A percentile compares a stretch with the other conserved stretches of the same genome.
These are phyloP conservation scores for Acrasis kona DNA, from an alignment of 78 protist genomes.

Conservation along the genomic window DNA sequence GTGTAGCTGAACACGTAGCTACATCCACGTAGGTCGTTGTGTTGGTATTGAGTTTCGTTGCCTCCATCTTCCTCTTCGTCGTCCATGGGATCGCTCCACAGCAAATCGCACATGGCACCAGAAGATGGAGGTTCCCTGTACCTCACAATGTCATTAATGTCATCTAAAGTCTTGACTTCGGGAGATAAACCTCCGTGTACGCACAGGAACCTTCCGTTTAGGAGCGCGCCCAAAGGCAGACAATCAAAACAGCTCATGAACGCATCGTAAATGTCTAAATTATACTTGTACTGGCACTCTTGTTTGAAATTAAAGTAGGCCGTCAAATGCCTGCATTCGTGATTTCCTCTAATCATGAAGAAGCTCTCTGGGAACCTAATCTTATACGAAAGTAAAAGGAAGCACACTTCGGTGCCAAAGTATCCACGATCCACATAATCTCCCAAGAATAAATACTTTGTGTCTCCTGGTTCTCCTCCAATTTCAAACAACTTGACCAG, in stretches of 20 bases:
- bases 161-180: constrained; percentile 68
- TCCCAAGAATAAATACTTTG: constrained; percentile 84
- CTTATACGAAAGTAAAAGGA: constrained; percentile 77
- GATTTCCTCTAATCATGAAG: constrained; percentile 90
- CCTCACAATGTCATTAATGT: constrained; percentile 74
- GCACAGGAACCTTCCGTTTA: constrained; percentile 80
- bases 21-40: constrained; percentile 88
- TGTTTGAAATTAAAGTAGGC: constrained; percentile 89
- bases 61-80: constrained; percentile 39
- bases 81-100: constrained; percentile 97
- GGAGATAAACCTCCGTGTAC: constrained; percentile 98
- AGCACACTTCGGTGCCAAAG: constrained; percentile 54
- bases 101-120: constrained; percentile 92
- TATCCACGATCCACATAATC: constrained; percentile 95
- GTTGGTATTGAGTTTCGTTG: background rate
- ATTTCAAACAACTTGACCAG: constrained; percentile 54
- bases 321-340: constrained; percentile 93
- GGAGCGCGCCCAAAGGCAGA: constrained; percentile 91
- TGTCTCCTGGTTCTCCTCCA: constrained; percentile 73
- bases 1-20: constrained; percentile 54
- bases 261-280: constrained; percentile 67
- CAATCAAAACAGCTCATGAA: constrained; percentile 74
- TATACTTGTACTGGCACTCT: constrained; percentile 85
- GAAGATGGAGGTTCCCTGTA: constrained; percentile 88
- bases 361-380: constrained; percentile 69